Conservation (phyloP, 2,329 filamentous ascomycete species). For the Ophiosphaerella narmari region DNA sequence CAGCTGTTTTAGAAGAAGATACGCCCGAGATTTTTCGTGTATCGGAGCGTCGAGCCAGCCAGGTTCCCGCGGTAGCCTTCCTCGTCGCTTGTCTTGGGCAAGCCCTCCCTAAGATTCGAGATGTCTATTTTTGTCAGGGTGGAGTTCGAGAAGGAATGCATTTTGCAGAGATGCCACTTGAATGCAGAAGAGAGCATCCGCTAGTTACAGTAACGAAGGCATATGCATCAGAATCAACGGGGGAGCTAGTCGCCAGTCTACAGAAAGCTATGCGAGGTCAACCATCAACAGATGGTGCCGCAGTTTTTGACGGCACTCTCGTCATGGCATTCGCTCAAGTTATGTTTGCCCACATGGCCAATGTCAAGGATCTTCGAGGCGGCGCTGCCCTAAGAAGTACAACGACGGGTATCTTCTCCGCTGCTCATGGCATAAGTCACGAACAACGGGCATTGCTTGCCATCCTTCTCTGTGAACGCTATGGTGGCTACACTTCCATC, state of each 20-base stretch:
- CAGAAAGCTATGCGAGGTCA: slow-evolving; percentile 49
- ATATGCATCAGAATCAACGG: slow-evolving; percentile 56
- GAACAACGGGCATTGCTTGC: slow-evolving; percentile 71
- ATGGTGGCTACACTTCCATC: slow-evolving; percentile 64
- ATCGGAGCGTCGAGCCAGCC: slow-evolving; percentile 75
- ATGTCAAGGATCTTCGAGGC: slow-evolving; percentile 55
- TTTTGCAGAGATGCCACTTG: slow-evolving; percentile 68
- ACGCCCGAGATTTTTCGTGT: slow-evolving; percentile 66
- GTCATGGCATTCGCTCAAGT: slow-evolving; percentile 64
- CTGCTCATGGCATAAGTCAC: slow-evolving; percentile 75
- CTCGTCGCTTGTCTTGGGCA: slow-evolving; percentile 76
- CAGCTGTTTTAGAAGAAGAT: slow-evolving; percentile 47
- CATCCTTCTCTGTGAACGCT: slow-evolving; percentile 73
- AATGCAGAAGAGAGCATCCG: slow-evolving; percentile 68
- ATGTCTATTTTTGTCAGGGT: slow-evolving; percentile 83
- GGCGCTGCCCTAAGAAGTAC: slow-evolving; percentile 74
- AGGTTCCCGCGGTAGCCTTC: slow-evolving; percentile 82
- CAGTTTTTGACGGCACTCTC: slow-evolving; percentile 52
- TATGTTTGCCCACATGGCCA: slow-evolving; percentile 55
- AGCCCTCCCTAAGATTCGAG: slow-evolving; percentile 68
- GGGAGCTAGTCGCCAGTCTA: slow-evolving; percentile 56
- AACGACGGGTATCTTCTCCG: slow-evolving; percentile 68
- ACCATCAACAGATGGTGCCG: slow-evolving; percentile 32
- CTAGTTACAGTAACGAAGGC: slow-evolving; percentile 64
- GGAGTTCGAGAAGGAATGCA: slow-evolving; percentile 85